Base-by-base conservation (phyloP, 2,329 filamentous ascomycete species). In the Fusarium acutatum region DNA sequence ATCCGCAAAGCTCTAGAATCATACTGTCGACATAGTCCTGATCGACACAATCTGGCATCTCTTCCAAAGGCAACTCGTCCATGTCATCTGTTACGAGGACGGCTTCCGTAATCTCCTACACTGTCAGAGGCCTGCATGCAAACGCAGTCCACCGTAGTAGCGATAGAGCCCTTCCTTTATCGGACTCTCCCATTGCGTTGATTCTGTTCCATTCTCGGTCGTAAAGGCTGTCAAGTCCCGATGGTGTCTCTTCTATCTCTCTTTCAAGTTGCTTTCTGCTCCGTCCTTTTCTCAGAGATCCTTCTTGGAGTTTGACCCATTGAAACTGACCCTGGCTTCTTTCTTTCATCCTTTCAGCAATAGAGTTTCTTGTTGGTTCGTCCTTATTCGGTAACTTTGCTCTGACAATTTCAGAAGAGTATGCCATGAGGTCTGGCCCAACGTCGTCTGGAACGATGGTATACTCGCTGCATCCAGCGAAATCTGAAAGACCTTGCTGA, bases 251-350 rank as follows among this genome's bases (percentile, higher is more conserved):
- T 0, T 81, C 68, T 6, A 84, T 77, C 1, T 74, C 64, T 5
- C 67, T 50, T 41, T 80, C 64, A 0, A 83, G 71, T 30, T 81
- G 75, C 30, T 75, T 78, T n/a, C 71, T 70, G 38, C 76, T 81
- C 50, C 77, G 76, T 1, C 78, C 71, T 11, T 59, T 71, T 0
- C 66, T 70, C 1, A 83, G 44, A 3, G 75, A 68, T 0, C 72
- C 54, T 15, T 76, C 77, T 18, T 81, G 75, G 40, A 83, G 44
- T 24, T 77, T 79, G 0, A 83, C 64, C 73, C 75, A 82, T 0
- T 83, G 60, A 18, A 83, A 83, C 35, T 82, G 81, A 0, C 81
- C 82, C 3, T 79, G 64, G 34, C 77, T 81, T 15, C 78, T 75
- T 6, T 77, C n/a, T 0, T 72, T 70, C 44, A 82, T 75, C 34